Evolutionary conservation across 108 stramenopile species (phyloP).

Genomic region (Tribonema minus): DNA sequence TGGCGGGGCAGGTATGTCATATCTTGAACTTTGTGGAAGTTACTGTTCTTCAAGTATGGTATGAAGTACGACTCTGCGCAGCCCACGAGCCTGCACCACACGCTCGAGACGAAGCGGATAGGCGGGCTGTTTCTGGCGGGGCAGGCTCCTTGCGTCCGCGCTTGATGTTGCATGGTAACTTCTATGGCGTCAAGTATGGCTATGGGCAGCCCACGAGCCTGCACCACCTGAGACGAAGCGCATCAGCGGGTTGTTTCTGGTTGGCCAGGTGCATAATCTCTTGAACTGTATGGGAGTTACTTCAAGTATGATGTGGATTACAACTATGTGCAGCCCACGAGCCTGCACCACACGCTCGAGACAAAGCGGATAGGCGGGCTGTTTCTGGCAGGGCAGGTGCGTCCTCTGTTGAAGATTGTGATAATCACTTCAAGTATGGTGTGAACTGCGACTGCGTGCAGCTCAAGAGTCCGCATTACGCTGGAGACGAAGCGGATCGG

Average conservation of each 20-base stretch:
- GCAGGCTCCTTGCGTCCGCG: too few species aligned
- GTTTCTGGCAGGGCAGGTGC: constrained; percentile 88
- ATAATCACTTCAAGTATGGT: too few species aligned
- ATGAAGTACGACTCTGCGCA: constrained; percentile 95
- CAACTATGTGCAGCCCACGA: constrained; percentile 91
- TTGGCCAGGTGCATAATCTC: constrained; percentile 88
- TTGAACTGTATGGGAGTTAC: too few species aligned
- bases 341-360: constrained; percentile 81
- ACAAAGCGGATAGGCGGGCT: constrained; percentile 80
- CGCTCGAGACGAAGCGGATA: constrained; percentile 83
- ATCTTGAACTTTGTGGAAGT: too few species aligned
- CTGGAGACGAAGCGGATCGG: constrained; percentile 81
- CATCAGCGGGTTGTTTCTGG: constrained; percentile 81
- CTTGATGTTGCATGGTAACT: too few species aligned
- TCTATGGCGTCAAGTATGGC: constrained; percentile 92
- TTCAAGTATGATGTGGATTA: constrained; percentile 90
- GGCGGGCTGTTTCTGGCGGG: constrained; percentile 88
- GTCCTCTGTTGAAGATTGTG: too few species aligned
- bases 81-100: constrained; percentile 77
- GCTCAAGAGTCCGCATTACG: constrained; percentile 75
- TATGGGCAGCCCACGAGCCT: constrained; percentile 87
- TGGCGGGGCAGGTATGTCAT: constrained; percentile 92
- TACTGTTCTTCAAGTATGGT: too few species aligned
- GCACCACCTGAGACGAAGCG: constrained; percentile 83
- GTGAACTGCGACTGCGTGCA: constrained; percentile 95